These are phyloP conservation scores for Noccaea caerulescens DNA, from an alignment of 345 rosid genomes.

Conservation along the genomic window DNA sequence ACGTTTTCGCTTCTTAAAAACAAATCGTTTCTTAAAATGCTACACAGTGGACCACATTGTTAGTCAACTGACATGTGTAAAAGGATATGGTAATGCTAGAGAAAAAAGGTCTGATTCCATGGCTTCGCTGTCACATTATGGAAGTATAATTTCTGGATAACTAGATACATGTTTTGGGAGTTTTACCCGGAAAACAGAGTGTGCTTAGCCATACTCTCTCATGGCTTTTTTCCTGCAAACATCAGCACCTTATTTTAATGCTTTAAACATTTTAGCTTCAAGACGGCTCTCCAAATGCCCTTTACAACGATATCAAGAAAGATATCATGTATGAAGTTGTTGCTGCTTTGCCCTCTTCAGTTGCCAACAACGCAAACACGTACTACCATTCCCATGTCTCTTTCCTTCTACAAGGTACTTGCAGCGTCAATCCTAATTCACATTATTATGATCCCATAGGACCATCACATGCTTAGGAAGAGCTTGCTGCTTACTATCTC, in stretches of 20 bases:
- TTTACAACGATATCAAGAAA: conserved; percentile 73
- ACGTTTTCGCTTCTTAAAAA: conserved; percentile 10
- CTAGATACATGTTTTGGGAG: conserved; percentile 8
- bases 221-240: conserved; percentile 17
- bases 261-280: conserved; percentile 57
- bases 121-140: conserved; percentile 3
- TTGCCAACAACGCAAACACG: conserved; percentile 51
- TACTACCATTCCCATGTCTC: conserved; percentile 61
- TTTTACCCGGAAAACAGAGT: conserved; percentile 9
- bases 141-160: neutral
- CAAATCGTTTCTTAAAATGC: conserved; percentile 11
- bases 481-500: conserved; percentile 16
- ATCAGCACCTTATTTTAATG: conserved; percentile 14
- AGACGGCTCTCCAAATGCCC: conserved; percentile 83
- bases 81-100: neutral
- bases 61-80: neutral
- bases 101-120: conserved; percentile 20
- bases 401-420: conserved; percentile 76
- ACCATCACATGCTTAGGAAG: conserved; percentile 3
- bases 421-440: conserved; percentile 6
- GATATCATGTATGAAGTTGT: conserved; percentile 63
- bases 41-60: neutral
- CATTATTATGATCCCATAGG: conserved; percentile 10
- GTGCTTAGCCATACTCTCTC: conserved; percentile 7
- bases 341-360: conserved; percentile 66